These are phyloP conservation scores for Akanthomyces uredinophilus DNA, from an alignment of 2,329 filamentous ascomycete genomes.

Conservation along the genomic window DNA sequence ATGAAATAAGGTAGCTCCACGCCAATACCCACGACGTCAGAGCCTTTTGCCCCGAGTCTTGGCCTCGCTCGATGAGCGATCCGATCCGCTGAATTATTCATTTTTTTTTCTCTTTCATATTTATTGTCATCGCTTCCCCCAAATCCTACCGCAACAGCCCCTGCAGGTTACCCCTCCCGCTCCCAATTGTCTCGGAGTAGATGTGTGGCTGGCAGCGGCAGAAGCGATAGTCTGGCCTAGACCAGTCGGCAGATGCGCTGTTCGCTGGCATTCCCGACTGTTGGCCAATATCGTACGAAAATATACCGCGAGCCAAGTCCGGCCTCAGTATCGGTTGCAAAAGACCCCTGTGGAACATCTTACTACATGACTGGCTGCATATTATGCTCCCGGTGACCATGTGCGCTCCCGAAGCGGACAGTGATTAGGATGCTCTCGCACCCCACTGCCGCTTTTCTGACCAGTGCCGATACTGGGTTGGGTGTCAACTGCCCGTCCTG, in stretches of 20 bases:
- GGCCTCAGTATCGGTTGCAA: neutral
- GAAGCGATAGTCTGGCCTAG: neutral
- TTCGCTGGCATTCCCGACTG: neutral
- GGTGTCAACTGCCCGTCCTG: neutral
- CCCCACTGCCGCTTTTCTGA: neutral
- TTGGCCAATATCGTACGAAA: neutral
- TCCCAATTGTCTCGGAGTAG: slow-evolving; percentile 9
- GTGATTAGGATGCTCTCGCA: neutral
- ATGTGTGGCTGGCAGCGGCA: slow-evolving; percentile 1
- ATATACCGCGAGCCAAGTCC: neutral
- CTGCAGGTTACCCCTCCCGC: neutral
- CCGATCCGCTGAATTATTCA: neutral
- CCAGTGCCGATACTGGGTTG: slow-evolving; percentile 5
- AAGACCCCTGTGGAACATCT: neutral
- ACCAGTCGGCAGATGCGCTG: slow-evolving; percentile 5
- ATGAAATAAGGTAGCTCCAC: neutral
- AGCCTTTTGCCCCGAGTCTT: slow-evolving; percentile 3
- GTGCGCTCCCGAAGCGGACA: neutral
- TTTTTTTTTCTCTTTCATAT: neutral
- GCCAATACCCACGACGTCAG: neutral
- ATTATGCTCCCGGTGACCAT: neutral
- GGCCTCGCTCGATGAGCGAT: neutral
- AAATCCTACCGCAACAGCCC: neutral
- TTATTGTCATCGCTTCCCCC: neutral
- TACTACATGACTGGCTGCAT: neutral